Percentiles rank a stretch among this genome's conserved stretches.
Conservation (phyloP, 176 grass and related monocot species). For the Canna indica region DNA sequence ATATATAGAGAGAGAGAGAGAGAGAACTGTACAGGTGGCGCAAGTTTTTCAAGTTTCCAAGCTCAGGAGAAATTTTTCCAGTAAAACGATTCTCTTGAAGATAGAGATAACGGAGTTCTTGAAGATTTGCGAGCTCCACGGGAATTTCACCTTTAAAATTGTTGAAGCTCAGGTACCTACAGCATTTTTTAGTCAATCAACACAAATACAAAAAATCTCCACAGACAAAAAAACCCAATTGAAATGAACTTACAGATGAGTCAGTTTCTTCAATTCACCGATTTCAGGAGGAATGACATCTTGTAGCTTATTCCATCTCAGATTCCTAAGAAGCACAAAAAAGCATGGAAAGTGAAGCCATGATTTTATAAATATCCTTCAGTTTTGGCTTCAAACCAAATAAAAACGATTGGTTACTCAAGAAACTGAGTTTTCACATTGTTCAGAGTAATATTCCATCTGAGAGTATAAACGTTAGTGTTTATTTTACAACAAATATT, state of each 20-base stretch:
- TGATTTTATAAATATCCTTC: conserved; percentile 1
- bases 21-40: conserved; percentile 56
- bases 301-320: conserved; percentile 99
- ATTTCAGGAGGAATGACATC: conserved; percentile 84
- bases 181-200: conserved; percentile 11
- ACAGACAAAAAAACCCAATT: conserved; percentile 11
- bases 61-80: conserved; percentile 66
- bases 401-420: neutral
- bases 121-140: conserved; percentile 79
- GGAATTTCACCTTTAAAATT: conserved; percentile 97
- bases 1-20: conserved; percentile 14
- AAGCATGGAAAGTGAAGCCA: conserved; percentile 20
- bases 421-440: neutral
- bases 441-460: neutral
- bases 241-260: conserved; percentile 56
- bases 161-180: conserved; percentile 93
- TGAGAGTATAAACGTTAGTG: neutral
- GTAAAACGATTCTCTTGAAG: conserved; percentile 72
- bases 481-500: neutral
- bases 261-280: conserved; percentile 79
- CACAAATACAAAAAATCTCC: neutral
- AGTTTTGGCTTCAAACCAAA: neutral
- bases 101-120: conserved; percentile 79
- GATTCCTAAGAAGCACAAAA: conserved; percentile 48
- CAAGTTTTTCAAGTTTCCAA: conserved; percentile 75